Base-by-base conservation (phyloP, 106 monocot species). In the Alisma plantagoaquatica region DNA sequence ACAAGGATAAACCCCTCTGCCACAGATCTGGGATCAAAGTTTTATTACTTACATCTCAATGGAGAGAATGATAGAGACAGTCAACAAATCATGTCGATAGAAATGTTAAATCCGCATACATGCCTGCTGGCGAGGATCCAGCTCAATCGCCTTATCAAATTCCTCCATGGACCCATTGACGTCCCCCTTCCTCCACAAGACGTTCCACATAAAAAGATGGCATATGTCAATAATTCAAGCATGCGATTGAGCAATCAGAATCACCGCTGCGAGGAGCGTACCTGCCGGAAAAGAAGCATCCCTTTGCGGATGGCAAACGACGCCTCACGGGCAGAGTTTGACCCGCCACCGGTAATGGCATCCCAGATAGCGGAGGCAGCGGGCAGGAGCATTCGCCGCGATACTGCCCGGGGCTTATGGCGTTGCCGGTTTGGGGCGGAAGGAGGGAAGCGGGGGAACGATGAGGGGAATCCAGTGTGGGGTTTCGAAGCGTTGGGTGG, bases 1-100 rank as follows among this genome's bases (percentile, higher is more conserved):
- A 96, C 29, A 96, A 75, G 28, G 94, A 88, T 31, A 96, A 46
- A 10, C 94, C 94, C 54, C 94, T 81, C 70, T 96, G 94, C 88
- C 94, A 96, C 59, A 96, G 78, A 69, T 89, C 90, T 91, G 76
- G 35, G n/a, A n/a, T n/a, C n/a, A n/a, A n/a, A n/a, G n/a, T n/a
- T n/a, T n/a, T n/a, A n/a, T n/a, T n/a, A n/a, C n/a, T n/a, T n/a
- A n/a, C n/a, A n/a, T n/a, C n/a, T n/a, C n/a, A n/a, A n/a, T n/a
- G n/a, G n/a, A n/a, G n/a, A 38, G 6, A 38, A 38, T 7, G 35
- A 8, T 3, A 41, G 10, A 28, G 17, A 23, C 12, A 50, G 2
- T 20, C 27, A 26, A 48, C 14, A 19, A 35, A 26, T 23, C 19
- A 35, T 9, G n/a, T 14, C 2, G 38, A 32, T 27, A 33, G 38